These are phyloP conservation scores for Phytophthora sojae DNA, from an alignment of 352 stramenopile species.

Conservation along the genomic window DNA sequence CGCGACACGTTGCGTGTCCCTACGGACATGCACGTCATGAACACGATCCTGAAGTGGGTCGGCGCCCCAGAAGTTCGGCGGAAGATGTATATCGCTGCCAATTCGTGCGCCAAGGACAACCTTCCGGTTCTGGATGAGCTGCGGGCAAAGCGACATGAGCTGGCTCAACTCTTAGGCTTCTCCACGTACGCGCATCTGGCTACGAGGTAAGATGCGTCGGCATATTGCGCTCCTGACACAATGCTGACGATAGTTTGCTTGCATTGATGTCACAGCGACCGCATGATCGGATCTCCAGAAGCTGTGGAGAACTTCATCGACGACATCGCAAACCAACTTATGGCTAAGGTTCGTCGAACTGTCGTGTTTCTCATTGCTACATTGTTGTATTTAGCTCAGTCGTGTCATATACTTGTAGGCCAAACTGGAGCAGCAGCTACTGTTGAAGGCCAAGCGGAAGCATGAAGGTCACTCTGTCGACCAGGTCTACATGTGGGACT, in stretches of 20 bases:
- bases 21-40: constrained; percentile 89
- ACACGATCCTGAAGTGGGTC: constrained; percentile 94
- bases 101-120: constrained; percentile 85
- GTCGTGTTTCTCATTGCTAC: neutral
- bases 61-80: constrained; percentile 75
- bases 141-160: constrained; percentile 82
- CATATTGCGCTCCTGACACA: neutral
- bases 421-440: constrained; percentile 58
- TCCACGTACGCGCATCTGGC: constrained; percentile 90
- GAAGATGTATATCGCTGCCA: constrained; percentile 91
- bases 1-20: constrained; percentile 71
- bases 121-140: constrained; percentile 88
- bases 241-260: constrained; percentile 15
- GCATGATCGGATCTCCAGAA: constrained; percentile 87
- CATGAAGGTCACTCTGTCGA: constrained; percentile 54
- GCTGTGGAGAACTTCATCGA: constrained; percentile 73
- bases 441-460: constrained; percentile 69
- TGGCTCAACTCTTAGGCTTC: constrained; percentile 92
- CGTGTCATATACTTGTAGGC: constrained; percentile 38
- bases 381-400: neutral
- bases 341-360: constrained; percentile 62
- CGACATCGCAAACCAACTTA: constrained; percentile 68
- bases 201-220: constrained; percentile 77
- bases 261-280: constrained; percentile 49
- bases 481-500: constrained; percentile 93